phyloP scores from a whole-genome alignment of 2,329 filamentous ascomycete species.

The Dothistroma pini region DNA sequence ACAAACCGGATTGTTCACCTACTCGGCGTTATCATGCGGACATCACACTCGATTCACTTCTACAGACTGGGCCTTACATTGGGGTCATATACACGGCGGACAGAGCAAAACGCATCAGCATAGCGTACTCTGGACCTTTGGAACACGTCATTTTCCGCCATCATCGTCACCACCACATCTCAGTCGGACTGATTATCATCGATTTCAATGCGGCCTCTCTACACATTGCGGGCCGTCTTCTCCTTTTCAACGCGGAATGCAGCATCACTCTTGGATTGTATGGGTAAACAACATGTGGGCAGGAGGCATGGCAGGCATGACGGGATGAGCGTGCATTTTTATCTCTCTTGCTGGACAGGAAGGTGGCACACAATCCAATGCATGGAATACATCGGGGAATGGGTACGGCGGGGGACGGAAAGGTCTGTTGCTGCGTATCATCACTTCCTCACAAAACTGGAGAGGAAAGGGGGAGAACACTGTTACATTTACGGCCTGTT shows the following conservation, averaged over 20 bases:
- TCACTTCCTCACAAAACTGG: neutral
- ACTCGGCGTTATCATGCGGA: constrained; percentile 15
- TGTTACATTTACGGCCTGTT: neutral
- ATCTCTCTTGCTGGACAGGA: neutral
- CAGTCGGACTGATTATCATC: neutral
- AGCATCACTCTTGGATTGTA: neutral
- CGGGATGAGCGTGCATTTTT: neutral
- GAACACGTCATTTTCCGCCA: neutral
- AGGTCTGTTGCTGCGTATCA: neutral
- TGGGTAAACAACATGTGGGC: neutral
- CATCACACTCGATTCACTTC: constrained; percentile 1
- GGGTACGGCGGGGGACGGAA: neutral
- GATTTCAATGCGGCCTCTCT: neutral
- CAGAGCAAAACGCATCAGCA: neutral
- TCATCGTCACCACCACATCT: neutral
- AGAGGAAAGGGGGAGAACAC: neutral
- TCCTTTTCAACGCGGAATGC: neutral
- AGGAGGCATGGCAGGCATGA: neutral
- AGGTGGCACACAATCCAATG: neutral
- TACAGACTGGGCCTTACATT: neutral
- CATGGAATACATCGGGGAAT: neutral
- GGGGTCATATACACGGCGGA: constrained; percentile 3
- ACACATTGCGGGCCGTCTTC: neutral
- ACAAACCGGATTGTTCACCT: constrained; percentile 7
- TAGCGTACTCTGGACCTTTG: neutral